phyloP scores from a whole-genome alignment of 257 asterid genomes.

The Plantago ovata region DNA sequence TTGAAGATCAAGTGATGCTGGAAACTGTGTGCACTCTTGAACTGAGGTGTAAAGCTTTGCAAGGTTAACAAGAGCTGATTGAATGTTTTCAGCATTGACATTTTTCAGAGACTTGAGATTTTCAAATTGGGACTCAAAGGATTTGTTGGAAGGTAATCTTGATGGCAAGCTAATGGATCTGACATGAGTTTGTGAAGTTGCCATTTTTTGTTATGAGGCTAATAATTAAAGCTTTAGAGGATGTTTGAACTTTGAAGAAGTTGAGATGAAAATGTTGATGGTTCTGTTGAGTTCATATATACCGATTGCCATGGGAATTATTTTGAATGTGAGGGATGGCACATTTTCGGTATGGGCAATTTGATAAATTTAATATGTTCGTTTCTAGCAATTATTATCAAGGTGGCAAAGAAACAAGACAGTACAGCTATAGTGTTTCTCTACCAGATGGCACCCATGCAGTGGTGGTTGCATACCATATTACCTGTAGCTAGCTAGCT shows the following conservation, averaged over 20 bases:
- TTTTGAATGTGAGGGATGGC: not conserved
- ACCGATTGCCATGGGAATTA: not conserved
- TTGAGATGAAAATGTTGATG: not conserved
- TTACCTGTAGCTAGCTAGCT: no score
- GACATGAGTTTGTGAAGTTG: conserved; percentile 33
- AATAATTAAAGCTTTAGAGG: not conserved
- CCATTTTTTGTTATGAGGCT: conserved; percentile 32
- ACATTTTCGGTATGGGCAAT: not conserved
- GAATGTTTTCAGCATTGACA: conserved; percentile 29
- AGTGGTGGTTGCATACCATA: conserved; percentile 2
- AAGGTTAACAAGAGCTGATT: conserved; percentile 31
- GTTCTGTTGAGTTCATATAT: not conserved
- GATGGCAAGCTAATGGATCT: conserved; percentile 87
- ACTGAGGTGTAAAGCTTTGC: conserved; percentile 44
- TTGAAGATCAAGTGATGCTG: conserved; percentile 21
- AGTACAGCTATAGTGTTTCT: not conserved
- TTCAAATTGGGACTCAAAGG: conserved; percentile 38
- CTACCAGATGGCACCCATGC: conserved; percentile 7
- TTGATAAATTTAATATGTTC: no score
- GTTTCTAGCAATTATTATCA: not conserved
- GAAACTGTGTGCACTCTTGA: conserved; percentile 26
- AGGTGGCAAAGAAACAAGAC: not conserved
- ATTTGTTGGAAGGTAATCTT: conserved; percentile 46
- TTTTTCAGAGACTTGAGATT: conserved; percentile 26
- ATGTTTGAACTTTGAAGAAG: not conserved